Evolutionary conservation across 2,329 filamentous ascomycete genomes (phyloP), one percentile per base, ranked within the genome.

Genomic region (Domatiomyces catenatus): DNA sequence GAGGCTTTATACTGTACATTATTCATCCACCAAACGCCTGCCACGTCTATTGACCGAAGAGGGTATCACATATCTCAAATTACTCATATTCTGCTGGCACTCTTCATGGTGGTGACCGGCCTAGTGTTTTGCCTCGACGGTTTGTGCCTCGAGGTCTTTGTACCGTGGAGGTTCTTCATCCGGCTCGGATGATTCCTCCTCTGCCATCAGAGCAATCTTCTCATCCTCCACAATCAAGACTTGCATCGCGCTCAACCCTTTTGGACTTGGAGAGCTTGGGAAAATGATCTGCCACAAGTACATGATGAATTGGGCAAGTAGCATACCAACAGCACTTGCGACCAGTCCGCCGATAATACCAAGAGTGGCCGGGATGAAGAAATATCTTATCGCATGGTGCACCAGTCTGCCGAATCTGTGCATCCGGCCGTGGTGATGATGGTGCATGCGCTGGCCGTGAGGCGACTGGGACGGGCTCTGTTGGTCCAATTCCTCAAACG

Each of bases 311-410:
- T 72, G 69, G 26, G 70, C 70, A 44, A 72, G 62, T n/a, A 73
- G 58, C 67, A 72, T 70, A 46, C 70, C 71, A 44, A 73, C 56
- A 8, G 67, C 68, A 52, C 67, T 69, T 24, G 70, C 69, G 44
- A 66, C 62, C 49, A 73, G 58, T 51, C 69, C 70, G 24, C 69
- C 69, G 22, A 70, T 59, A 28, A 73, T 62, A 43, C 71, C 71
- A 5, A 72, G 58, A 1, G 70, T 50, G 26, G 68, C 68, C 3
- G 70, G 71, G 46, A 73, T 60, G 46, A 73, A 55, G 28, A 72
- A 67, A 55, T 70, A 67, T 43, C 66, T 68, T 20, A 73, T 58
- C 18, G 69, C 61, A n/a, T 66, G 64, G 52, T 63, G 66, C 15
- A 66, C 60, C 56, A 70, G 66, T 42, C 62, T 62, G 47, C 62